Evolutionary conservation across 148 eudicot genomes (phyloP), one percentile per base, ranked within the genome.

Genomic region (Heliamphora exappendiculata): DNA sequence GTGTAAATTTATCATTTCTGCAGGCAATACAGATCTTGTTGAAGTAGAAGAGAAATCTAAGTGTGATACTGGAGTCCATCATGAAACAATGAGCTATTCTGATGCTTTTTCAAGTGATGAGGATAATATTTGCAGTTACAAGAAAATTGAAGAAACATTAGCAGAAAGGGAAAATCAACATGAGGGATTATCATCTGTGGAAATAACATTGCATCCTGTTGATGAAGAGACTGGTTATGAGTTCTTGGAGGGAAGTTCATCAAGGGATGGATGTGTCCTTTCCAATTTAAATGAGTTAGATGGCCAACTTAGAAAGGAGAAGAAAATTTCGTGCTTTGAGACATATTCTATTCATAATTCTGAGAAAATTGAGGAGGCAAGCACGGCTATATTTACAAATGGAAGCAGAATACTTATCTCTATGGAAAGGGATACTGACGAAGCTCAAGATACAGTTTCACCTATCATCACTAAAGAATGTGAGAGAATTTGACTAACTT

Each of bases 131-230:
- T 67, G 29, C 50, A 41, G 17, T 22, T 31, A 42, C 41, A 41
- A 67, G 71, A 67, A 26, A 67, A 44, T 24, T 67, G 72, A 41
- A 42, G 72, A 66, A 66, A 47, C 50, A 28, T 24, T 24, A 8
- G n/a, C 53, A 22, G 72, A 67, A 7, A 41, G 22, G 51, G 53
- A 67, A 47, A 67, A 42, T 26, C 12, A 41, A 20, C 8, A 51
- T 44, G 51, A 67, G 17, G 33, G 31, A 33, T 8, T 28, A 67
- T 42, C 24, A 13, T 22, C 28, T 17, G 7, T 67, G 33, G 50
- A 44, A 67, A 67, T 8, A 67, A 19, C 53, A 44, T 41, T 44
- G 33, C 51, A 26, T 41, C 12, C 19, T 42, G 72, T 44, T 26
- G 33, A 67, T 24, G 16, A 67, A 3, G 72, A 41, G 53, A 42